phyloP scores from a whole-genome alignment of 306 rosid species.

The Dicorynia guianensis region DNA sequence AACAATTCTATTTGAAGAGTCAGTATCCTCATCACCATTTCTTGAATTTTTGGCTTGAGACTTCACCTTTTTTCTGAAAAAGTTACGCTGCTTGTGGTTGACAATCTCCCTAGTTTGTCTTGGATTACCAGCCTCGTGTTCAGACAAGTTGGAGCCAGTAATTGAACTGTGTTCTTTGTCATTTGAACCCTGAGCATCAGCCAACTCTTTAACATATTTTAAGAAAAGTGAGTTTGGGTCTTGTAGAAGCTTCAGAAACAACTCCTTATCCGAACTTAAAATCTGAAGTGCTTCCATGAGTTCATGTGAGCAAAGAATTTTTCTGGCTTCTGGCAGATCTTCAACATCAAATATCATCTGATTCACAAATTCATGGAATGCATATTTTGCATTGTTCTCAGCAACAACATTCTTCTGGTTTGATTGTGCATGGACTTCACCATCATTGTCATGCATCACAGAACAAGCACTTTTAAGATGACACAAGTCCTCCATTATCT shows the following conservation, averaged over 20 bases:
- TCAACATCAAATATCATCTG: constrained; percentile 65
- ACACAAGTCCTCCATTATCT: constrained; percentile 77
- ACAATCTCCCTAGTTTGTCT: constrained; percentile 61
- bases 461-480: constrained; percentile 55
- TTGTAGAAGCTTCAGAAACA: constrained; percentile 69
- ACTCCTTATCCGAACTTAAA: constrained; percentile 79
- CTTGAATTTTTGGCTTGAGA: constrained; percentile 56
- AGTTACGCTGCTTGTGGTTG: constrained; percentile 61
- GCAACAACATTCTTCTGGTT: constrained; percentile 55
- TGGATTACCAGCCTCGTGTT: constrained; percentile 48
- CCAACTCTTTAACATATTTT: constrained; percentile 72
- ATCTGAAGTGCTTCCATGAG: constrained; percentile 73
- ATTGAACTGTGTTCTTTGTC: constrained; percentile 52
- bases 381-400: constrained; percentile 64
- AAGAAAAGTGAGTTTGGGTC: constrained; percentile 76
- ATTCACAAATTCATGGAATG: constrained; percentile 63
- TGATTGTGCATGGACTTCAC: constrained; percentile 49
- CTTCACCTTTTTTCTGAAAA: constrained; percentile 76
- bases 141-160: constrained; percentile 52
- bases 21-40: constrained; percentile 51
- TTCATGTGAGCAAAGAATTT: constrained; percentile 58
- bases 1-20: constrained; percentile 74
- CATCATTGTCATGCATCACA: constrained; percentile 47
- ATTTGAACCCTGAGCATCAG: constrained; percentile 46
- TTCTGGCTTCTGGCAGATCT: constrained; percentile 62